Conservation (phyloP, 129 eudicot genomes). For the Cynara cardunculus region DNA sequence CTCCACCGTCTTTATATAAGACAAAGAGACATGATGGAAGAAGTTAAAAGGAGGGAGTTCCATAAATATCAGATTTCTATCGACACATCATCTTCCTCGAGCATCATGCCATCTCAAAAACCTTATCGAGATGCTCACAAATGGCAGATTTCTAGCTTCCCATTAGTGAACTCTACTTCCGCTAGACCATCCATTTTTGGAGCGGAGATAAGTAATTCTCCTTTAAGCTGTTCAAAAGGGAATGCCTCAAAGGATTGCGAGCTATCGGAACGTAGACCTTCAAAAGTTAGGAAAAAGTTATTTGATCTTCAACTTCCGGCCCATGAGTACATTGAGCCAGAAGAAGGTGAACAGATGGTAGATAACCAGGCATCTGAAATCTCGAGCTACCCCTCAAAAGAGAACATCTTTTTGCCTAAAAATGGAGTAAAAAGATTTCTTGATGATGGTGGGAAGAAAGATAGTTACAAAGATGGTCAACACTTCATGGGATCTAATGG, state of each 20-base stretch:
- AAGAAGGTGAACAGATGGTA: constrained; percentile 41
- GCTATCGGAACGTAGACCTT: constrained; percentile 53
- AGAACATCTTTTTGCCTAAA: constrained; percentile 5
- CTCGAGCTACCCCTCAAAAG: constrained; percentile 15
- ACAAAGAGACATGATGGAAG: constrained; percentile 87
- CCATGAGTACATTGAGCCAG: constrained; percentile 50
- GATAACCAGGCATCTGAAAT: constrained; percentile 25
- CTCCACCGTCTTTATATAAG: constrained; percentile 80
- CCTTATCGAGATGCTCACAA: constrained; percentile 40
- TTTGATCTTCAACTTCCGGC: constrained; percentile 80
- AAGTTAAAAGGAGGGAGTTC: constrained; percentile 46
- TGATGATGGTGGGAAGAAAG: constrained; percentile 22
- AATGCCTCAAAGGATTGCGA: constrained; percentile 43
- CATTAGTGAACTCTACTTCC: constrained; percentile 31
- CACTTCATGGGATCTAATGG: constrained; percentile 28
- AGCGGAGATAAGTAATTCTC: constrained; percentile 43
- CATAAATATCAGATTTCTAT: constrained; percentile 32
- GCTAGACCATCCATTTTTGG: constrained; percentile 42
- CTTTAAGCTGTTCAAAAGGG: constrained; percentile 59
- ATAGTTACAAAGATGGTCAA: constrained; percentile 24
- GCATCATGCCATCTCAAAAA: constrained; percentile 48
- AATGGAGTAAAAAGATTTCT: constrained; percentile 20
- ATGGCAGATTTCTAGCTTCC: constrained; percentile 52
- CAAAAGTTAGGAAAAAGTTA: constrained; percentile 61
- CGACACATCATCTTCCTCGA: constrained; percentile 76